A percentile compares a stretch with the other conserved stretches of the same genome.
Conservation (phyloP, 2,329 filamentous ascomycete genomes). For the Fusarium acutatum region DNA sequence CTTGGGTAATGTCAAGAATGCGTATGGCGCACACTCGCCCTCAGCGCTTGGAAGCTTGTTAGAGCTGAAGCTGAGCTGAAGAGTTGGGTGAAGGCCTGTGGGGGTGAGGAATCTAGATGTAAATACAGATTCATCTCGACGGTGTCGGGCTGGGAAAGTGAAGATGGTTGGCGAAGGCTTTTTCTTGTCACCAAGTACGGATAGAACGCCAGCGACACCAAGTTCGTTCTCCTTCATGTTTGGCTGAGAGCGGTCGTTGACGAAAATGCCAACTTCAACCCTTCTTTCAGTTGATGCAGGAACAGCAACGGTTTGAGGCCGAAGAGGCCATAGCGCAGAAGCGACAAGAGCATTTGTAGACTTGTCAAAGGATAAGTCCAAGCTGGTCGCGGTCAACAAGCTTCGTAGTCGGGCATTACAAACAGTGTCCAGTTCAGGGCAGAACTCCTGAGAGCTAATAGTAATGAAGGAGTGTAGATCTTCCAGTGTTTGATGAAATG, state of each 20-base stretch:
- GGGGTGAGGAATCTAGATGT: constrained; percentile 72
- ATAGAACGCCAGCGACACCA: constrained; percentile 79
- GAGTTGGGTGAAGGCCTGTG: constrained; percentile 83
- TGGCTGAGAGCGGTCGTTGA: constrained; percentile 64
- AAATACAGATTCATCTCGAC: constrained; percentile 67
- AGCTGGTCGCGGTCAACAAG: constrained; percentile 62
- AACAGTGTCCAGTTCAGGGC: constrained; percentile 52
- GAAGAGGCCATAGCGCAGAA: constrained; percentile 69
- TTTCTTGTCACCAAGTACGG: constrained; percentile 78
- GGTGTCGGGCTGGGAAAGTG: constrained; percentile 82
- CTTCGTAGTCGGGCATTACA: constrained; percentile 60
- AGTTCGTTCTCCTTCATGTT: constrained; percentile 75
- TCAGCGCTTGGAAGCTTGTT: constrained; percentile 60
- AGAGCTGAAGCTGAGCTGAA: constrained; percentile 72
- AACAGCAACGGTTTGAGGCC: constrained; percentile 51
- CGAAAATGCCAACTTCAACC: constrained; percentile 84
- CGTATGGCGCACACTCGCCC: constrained; percentile 75
- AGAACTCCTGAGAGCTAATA: constrained; percentile 63
- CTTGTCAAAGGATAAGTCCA: constrained; percentile 82
- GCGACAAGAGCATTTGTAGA: constrained; percentile 72
- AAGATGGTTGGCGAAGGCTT: constrained; percentile 81
- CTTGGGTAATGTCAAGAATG: constrained; percentile 84
- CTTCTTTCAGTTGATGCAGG: constrained; percentile 58
- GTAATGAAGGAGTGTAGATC: constrained; percentile 62
- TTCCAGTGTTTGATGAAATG: constrained; percentile 75